These are phyloP conservation scores for Ochetophila trinervis DNA, from an alignment of 306 rosid species.

Conservation along the genomic window DNA sequence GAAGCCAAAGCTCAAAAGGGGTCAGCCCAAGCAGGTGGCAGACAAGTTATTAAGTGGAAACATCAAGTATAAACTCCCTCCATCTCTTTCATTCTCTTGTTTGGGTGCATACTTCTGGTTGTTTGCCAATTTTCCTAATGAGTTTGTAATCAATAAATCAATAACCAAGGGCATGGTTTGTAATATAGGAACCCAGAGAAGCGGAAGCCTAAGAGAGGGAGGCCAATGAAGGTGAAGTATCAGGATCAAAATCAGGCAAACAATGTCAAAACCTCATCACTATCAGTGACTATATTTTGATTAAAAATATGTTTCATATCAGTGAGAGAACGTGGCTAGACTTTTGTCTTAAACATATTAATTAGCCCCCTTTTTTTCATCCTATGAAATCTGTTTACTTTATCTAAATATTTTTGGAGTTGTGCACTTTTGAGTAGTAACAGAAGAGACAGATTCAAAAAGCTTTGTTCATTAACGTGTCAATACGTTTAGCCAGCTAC, in stretches of 20 bases:
- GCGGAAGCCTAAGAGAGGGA: conserved; percentile 13
- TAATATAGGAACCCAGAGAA: neutral
- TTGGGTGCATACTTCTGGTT: neutral
- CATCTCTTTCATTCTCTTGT: neutral
- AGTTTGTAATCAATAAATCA: neutral
- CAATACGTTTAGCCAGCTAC: too few species aligned
- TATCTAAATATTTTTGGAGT: neutral
- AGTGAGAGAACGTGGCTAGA: conserved; percentile 1
- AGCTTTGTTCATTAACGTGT: too few species aligned
- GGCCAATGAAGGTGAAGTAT: conserved; percentile 6
- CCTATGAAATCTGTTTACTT: too few species aligned
- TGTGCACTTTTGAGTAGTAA: too few species aligned
- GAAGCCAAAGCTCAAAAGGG: neutral
- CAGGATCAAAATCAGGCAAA: neutral
- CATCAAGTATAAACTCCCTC: neutral
- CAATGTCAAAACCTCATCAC: neutral
- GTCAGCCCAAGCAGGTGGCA: neutral
- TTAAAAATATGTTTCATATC: neutral
- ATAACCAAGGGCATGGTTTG: neutral
- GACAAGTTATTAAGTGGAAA: neutral
- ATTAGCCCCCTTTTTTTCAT: neutral
- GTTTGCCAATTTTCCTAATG: neutral
- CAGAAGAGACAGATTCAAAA: too few species aligned
- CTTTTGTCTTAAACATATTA: neutral
- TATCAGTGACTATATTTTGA: neutral